Base-by-base conservation (phyloP, 2,329 filamentous ascomycete genomes). In the Parafenestella ontariensis region DNA sequence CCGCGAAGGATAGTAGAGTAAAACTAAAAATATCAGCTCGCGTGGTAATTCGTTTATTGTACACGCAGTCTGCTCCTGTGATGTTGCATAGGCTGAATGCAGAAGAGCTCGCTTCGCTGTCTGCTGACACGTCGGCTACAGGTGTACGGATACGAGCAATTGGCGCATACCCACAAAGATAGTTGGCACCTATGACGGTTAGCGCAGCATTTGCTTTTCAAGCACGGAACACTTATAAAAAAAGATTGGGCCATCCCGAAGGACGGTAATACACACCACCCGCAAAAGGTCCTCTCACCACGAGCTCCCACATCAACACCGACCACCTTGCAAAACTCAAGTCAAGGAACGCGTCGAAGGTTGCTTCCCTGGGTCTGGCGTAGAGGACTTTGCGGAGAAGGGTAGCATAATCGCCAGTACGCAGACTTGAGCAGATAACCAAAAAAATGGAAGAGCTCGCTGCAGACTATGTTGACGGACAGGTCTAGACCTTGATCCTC, bases 401-500 rank as follows among this genome's bases (percentile, higher is more conserved):
- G 54, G 48, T 46, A 46, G 52, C 34, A 21, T 45, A 6, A 49
- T 43, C 45, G 51, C 34, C 53, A 64, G 43, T 50, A 62, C 64
- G 56, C 44, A 44, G 28, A 28, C 43, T 47, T 51, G 42, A 54
- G 48, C 21, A 33, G 40, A 41, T 55, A 42, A 29, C 41, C 44
- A 52, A 17, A 47, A 34, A 54, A 55, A 46, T 34, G 36, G 56
- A 54, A 39, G 44, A n/a, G 49, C 57, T 49, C 41, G 45, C 49
- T 58, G 56, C 59, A 58, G 50, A 40, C 56, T 45, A 58, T 57
- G 37, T 59, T 43, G 50, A 66, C 64, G 58, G 74, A 76, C 72
- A 77, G 73, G 74, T 59, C 75, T 66, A 73, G 61, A 65, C 75
- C 73, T 76, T 76, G 73, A 76, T 65, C 68, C 72, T 75, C 74